A percentile compares a stretch with the other conserved stretches of the same genome.
Conservation (phyloP, 139 green algal genomes). For the Picochlorum sp. region DNA sequence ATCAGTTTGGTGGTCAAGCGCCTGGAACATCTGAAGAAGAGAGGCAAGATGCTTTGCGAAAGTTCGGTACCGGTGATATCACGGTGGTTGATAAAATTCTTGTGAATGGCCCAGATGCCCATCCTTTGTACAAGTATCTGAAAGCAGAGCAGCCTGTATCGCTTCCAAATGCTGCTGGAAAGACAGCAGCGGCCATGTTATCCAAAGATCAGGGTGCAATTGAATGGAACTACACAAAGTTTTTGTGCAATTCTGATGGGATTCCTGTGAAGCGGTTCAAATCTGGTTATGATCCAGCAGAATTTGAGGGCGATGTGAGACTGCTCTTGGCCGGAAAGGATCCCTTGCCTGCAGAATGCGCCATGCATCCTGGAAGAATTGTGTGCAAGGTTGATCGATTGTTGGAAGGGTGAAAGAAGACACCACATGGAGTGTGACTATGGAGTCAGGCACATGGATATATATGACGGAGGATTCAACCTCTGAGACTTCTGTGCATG, state of each 20-base stretch:
- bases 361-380: constrained; percentile 61
- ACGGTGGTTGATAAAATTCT: constrained; percentile 29
- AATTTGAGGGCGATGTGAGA: constrained; percentile 65
- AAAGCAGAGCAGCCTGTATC: constrained; percentile 39
- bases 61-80: constrained; percentile 73
- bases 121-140: constrained; percentile 78
- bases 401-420: no score
- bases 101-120: constrained; percentile 62
- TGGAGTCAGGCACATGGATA: no score
- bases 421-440: no score
- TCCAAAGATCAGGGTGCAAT: constrained; percentile 30
- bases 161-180: constrained; percentile 12
- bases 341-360: constrained; percentile 50
- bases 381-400: constrained; percentile 63
- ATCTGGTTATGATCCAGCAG: constrained; percentile 58
- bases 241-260: constrained; percentile 64
- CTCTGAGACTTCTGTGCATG: no score
- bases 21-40: constrained; percentile 71
- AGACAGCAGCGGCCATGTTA: not conserved
- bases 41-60: constrained; percentile 62
- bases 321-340: constrained; percentile 52
- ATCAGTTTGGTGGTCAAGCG: constrained; percentile 80
- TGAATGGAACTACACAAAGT: constrained; percentile 69
- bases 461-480: no score
- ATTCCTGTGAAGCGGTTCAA: constrained; percentile 69